A percentile compares a stretch with the other conserved stretches of the same genome.
These are phyloP conservation scores for Paxillus involutus DNA, from an alignment of 768 basidiomycete genomes.

Conservation along the genomic window DNA sequence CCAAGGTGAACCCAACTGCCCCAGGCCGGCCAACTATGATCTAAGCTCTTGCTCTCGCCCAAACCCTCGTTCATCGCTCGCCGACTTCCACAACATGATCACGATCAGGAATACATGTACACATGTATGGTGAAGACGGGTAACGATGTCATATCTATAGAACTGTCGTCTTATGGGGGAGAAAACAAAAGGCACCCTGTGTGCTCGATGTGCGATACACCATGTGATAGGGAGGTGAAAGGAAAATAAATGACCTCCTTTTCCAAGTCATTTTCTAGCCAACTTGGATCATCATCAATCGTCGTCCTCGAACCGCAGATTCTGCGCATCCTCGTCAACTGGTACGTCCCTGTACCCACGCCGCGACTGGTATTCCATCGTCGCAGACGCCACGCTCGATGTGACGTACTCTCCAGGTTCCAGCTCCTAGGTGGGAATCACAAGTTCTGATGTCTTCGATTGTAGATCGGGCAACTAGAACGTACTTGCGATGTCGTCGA, in stretches of 20 bases:
- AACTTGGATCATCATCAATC: slow-evolving; percentile 26
- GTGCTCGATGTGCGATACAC: neutral
- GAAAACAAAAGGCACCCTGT: neutral
- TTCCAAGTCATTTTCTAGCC: neutral
- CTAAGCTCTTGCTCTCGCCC: no score
- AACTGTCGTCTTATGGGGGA: neutral
- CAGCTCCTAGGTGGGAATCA: no score
- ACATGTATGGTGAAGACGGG: neutral
- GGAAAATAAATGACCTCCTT: neutral
- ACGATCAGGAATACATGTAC: slow-evolving; percentile 14
- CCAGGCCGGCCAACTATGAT: no score
- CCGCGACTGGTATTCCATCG: slow-evolving; percentile 43
- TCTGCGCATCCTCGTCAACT: slow-evolving; percentile 87
- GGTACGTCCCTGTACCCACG: slow-evolving; percentile 77
- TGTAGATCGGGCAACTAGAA: no score
- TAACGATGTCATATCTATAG: neutral
- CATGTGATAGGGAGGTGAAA: neutral
- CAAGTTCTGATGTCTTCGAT: no score
- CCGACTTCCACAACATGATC: neutral
- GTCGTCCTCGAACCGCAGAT: slow-evolving; percentile 83
- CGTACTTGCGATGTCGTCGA: no score
- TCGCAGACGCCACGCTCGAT: slow-evolving; percentile 42
- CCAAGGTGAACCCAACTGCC: no score
- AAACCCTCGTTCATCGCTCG: no score
- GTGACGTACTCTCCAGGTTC: slow-evolving; percentile 47